A percentile compares a stretch with the other conserved stretches of the same genome.
Evolutionary conservation across 805 yeast species (phyloP).

Genomic region (Peterozyma toletana): DNA sequence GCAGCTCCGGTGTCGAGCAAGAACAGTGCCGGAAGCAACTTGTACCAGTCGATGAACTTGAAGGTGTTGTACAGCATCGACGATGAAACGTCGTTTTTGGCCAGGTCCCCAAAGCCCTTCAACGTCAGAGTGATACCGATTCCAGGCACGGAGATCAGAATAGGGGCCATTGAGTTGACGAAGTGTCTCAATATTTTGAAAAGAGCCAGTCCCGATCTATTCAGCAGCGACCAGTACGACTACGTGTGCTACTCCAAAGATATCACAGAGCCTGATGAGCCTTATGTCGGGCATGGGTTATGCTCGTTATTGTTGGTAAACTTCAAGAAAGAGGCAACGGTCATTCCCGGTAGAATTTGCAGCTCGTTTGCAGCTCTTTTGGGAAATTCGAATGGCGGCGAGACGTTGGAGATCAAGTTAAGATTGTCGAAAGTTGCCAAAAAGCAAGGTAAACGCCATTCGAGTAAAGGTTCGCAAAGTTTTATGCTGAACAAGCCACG

Average conservation of each 20-base stretch:
- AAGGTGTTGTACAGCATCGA: slow-evolving; percentile 36
- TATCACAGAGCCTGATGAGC: slow-evolving; percentile 44
- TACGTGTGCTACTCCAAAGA: slow-evolving; percentile 40
- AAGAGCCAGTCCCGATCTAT: slow-evolving; percentile 40
- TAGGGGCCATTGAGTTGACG: slow-evolving; percentile 35
- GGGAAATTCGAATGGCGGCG: slow-evolving; percentile 30
- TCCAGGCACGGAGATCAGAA: slow-evolving; percentile 29
- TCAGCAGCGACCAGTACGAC: slow-evolving; percentile 29
- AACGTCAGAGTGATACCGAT: slow-evolving; percentile 33
- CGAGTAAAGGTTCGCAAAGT: slow-evolving; percentile 23
- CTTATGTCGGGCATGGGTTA: slow-evolving; percentile 40
- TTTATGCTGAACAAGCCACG: slow-evolving; percentile 7
- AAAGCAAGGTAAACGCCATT: slow-evolving; percentile 17
- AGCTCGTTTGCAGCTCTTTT: slow-evolving; percentile 37
- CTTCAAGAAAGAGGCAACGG: slow-evolving; percentile 19
- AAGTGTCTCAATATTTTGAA: slow-evolving; percentile 35
- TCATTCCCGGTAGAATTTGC: slow-evolving; percentile 51
- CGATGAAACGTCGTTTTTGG: slow-evolving; percentile 32
- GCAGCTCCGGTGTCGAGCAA: too few relatives aligned
- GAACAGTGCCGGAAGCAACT: too few relatives aligned
- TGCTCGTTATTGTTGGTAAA: slow-evolving; percentile 21
- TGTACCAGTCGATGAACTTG: slow-evolving; percentile 9
- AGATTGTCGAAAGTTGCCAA: slow-evolving; percentile 25
- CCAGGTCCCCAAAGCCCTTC: slow-evolving; percentile 27
- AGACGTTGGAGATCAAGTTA: slow-evolving; percentile 51